A percentile compares a stretch with the other conserved stretches of the same genome.
These are phyloP conservation scores for Nakaseomyces glabratus DNA, from an alignment of 1,139 yeast species.

Conservation along the genomic window DNA sequence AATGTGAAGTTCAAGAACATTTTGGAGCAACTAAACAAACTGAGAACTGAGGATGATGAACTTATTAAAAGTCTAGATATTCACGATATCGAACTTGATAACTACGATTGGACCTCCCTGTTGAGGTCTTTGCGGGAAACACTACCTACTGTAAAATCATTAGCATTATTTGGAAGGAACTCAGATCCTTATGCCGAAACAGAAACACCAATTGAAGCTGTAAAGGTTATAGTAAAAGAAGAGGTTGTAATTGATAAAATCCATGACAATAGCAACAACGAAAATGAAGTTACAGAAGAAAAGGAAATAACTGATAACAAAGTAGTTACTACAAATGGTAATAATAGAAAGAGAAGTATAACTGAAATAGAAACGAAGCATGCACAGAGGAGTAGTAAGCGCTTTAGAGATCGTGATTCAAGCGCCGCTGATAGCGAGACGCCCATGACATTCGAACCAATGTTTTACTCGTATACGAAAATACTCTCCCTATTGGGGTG, in stretches of 20 bases:
- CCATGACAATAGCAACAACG: slow-evolving; percentile 9
- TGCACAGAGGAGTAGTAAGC: slow-evolving; percentile 33
- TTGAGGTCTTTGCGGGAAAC: slow-evolving; percentile 19
- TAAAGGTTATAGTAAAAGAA: slow-evolving; percentile 19
- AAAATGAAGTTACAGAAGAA: slow-evolving; percentile 6
- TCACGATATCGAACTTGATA: slow-evolving; percentile 17
- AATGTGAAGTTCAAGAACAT: background rate
- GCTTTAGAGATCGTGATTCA: slow-evolving; percentile 33
- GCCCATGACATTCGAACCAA: background rate
- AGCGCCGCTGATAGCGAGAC: slow-evolving; percentile 21
- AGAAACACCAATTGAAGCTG: slow-evolving; percentile 40
- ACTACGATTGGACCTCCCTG: slow-evolving; percentile 26
- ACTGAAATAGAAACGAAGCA: slow-evolving; percentile 14
- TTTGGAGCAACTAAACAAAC: slow-evolving; percentile 17
- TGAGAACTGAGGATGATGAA: slow-evolving; percentile 28
- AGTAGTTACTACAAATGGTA: background rate
- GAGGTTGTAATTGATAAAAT: background rate
- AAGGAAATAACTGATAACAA: background rate
- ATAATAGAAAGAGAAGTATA: slow-evolving; percentile 11
- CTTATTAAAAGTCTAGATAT: slow-evolving; percentile 23
- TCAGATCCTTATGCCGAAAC: slow-evolving; percentile 45
- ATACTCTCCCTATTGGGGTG: slow-evolving; percentile 16
- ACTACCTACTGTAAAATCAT: slow-evolving; percentile 25
- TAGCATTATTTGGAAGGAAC: slow-evolving; percentile 21
- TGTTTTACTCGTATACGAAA: background rate